Base-by-base conservation (phyloP, 2,329 filamentous ascomycete genomes). In the Monilinia aucupariae region DNA sequence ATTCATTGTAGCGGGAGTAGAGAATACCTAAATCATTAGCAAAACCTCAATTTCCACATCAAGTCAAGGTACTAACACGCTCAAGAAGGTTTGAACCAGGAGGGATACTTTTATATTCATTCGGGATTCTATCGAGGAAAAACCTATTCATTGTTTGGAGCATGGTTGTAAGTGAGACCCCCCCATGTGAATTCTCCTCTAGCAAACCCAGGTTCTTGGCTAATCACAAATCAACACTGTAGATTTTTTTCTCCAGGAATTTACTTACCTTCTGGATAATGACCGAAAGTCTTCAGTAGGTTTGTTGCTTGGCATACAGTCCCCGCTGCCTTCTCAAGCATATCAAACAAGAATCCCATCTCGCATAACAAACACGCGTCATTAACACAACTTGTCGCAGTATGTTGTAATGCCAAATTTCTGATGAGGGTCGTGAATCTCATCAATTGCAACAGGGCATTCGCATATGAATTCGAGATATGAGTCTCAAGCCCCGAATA, bases 271-370 rank as follows among this genome's bases (percentile, higher is more conserved):
- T 92, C 90, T 2, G 90, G 87, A 66, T 92, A 88, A 67, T 87
- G 88, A 73, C 90, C 92, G 64, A 99, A 87, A 0, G 92, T 90
- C 75, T 94, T 96, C 39, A 97, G 79, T 66, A 99, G 83, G 72
- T 99, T 99, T 0, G 93, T 96, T 17, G 94, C 94, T 74, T 99
- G 94, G 69, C 94, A 99, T 64, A 96, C 96, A 63, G 92, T 89
- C 0, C 92, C 93, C 66, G 89, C 89, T 2, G 94, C 94, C 74
- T 97, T 99, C 71, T 97, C 90, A 30, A 99, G 82, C 94, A 99
- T 99, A 73, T 99, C 96, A 70, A 96, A 96, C 12, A 99, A 79
- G 74, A 94, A 99, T 0, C 94, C 94, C 68, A 99, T 81, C 76
- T 99, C 94, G 75, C 94, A 99, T 1, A 99, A 78, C 49, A 99